Base-by-base conservation (phyloP, 2,329 filamentous ascomycete species). In the Colletotrichum paranaense region DNA sequence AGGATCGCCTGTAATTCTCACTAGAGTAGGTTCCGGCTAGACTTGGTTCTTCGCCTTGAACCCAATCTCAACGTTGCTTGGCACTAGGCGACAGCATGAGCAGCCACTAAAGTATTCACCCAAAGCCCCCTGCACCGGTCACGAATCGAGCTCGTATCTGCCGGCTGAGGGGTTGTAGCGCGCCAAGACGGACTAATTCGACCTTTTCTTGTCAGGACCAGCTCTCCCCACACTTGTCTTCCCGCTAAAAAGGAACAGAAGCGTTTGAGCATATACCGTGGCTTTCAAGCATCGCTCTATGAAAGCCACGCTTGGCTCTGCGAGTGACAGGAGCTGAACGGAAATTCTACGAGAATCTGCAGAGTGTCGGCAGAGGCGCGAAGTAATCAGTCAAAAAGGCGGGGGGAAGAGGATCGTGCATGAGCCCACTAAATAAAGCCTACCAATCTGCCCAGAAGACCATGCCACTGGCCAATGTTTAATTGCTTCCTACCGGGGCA, bases 171-270 rank as follows among this genome's bases (percentile, higher is more conserved):
- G 69, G 49, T 26, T 52, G 19, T 35, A 26, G 60, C n/a, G 56
- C 52, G 71, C 67, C 71, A 73, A 71, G 67, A 28, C 71, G 67
- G 67, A 66, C 60, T 66, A 71, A 70, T 66, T 66, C 71, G 11
- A 57, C 58, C n/a, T 22, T 56, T 65, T 70, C 55, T 62, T 53
- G 56, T 73, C 67, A 66, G 55, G 35, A 58, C 56, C 46, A 42
- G 12, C 30, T 22, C 35, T 52, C 26, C 49, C 71, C 60, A 57
- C 38, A 57, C 2, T 22, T 32, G 57, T 55, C 16, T 42, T 60
- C 58, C 32, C 38, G 9, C 22, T 22, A 63, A 35, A 49, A 26
- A 49, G 19, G 49, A 14, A 16, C 52, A 30, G 4, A 49, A 4
- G 19, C 12, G 42, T 3, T 26, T 52, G 12, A 16, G 2, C 32